Percentiles rank a stretch among this genome's conserved stretches.
Conservation (phyloP, 345 rosid species). For the Acer campestre region DNA sequence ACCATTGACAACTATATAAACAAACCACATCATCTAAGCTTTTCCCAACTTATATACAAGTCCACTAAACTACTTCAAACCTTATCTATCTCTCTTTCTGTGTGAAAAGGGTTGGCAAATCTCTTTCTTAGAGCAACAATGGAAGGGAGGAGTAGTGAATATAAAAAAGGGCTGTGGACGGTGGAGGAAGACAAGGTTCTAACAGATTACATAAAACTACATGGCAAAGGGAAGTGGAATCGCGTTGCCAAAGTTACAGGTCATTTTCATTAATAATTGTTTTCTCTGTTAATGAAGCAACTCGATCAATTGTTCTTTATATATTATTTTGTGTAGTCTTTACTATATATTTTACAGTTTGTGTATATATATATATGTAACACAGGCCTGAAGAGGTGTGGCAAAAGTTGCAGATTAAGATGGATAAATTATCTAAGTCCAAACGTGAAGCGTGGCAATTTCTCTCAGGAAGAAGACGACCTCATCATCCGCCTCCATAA, state of each 20-base stretch:
- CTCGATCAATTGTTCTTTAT: neutral
- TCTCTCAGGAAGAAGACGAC: slow-evolving; percentile 46
- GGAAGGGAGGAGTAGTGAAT: slow-evolving; percentile 37
- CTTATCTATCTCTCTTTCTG: neutral
- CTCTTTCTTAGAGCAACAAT: neutral
- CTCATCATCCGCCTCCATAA: slow-evolving; percentile 48
- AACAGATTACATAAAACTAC: slow-evolving; percentile 47
- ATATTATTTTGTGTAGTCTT: neutral
- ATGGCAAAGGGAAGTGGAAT: slow-evolving; percentile 74
- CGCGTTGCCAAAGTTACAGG: slow-evolving; percentile 56
- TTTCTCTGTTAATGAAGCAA: neutral
- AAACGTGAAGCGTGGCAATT: slow-evolving; percentile 35
- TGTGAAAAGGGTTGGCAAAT: neutral
- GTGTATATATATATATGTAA: too few species aligned
- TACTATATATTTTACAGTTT: too few species aligned
- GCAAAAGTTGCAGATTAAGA: slow-evolving; percentile 46
- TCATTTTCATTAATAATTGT: neutral
- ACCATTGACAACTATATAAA: neutral
- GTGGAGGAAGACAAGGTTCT: slow-evolving; percentile 53
- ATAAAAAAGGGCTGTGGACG: slow-evolving; percentile 52
- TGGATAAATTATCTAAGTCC: slow-evolving; percentile 51
- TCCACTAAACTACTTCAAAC: neutral
- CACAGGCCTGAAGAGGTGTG: slow-evolving; percentile 42
- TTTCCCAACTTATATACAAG: neutral
- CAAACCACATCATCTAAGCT: neutral